A percentile compares a stretch with the other conserved stretches of the same genome.
phyloP scores from a whole-genome alignment of 1,284 basidiomycete genomes.

The Melampsora americana region DNA sequence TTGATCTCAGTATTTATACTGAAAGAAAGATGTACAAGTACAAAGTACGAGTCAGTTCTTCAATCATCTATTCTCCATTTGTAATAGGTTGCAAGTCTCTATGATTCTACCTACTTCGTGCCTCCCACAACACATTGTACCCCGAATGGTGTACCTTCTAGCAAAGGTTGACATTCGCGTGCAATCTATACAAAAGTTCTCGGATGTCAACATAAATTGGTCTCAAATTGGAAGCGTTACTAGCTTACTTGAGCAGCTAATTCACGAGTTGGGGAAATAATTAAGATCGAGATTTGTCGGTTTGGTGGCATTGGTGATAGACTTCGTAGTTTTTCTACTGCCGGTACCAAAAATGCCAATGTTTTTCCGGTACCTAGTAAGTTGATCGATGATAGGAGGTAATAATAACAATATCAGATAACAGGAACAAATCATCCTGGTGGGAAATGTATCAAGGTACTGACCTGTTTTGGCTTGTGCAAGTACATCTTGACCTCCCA shows the following conservation, averaged over 20 bases:
- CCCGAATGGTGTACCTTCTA: conserved; percentile 45
- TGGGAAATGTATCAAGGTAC: too few relatives aligned
- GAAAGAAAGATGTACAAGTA: neutral
- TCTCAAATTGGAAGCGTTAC: too few relatives aligned
- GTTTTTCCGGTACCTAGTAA: conserved; percentile 79
- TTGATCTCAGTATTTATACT: conserved; percentile 54
- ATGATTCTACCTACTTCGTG: conserved; percentile 51
- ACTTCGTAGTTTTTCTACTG: conserved; percentile 63
- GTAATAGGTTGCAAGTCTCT: neutral
- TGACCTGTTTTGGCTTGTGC: conserved; percentile 73
- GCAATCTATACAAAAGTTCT: neutral
- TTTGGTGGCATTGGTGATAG: conserved; percentile 46
- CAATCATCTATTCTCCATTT: neutral
- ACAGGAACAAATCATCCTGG: too few relatives aligned
- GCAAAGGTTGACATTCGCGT: conserved; percentile 4
- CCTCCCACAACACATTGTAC: conserved; percentile 57
- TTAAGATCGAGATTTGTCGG: conserved; percentile 52
- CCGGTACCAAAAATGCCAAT: conserved; percentile 81
- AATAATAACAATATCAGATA: too few relatives aligned
- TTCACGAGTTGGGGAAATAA: conserved; percentile 59
- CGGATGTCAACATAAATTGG: conserved; percentile 1
- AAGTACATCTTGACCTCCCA: conserved; percentile 58
- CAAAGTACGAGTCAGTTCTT: neutral
- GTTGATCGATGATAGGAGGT: neutral
- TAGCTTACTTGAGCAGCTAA: conserved; percentile 56